These are phyloP conservation scores for Trichaptum fuscoviolaceum DNA, from an alignment of 768 basidiomycete genomes.

Conservation along the genomic window DNA sequence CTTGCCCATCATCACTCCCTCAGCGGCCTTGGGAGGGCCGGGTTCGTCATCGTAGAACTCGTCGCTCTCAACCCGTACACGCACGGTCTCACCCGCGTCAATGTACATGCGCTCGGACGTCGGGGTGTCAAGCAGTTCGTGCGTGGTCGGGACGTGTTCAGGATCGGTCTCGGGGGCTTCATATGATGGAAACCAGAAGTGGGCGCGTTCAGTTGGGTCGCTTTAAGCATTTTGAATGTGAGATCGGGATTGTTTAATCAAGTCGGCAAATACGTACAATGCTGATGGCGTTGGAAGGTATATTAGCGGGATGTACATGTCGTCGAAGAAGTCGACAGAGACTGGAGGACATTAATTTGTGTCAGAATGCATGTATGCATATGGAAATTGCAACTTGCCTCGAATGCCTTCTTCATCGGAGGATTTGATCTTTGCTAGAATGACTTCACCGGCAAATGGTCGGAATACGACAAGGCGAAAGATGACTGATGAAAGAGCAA, in stretches of 20 bases:
- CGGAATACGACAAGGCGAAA: constrained; percentile 90
- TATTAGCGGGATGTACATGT: constrained; percentile 76
- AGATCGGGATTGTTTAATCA: not conserved
- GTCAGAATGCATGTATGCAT: constrained; percentile 4
- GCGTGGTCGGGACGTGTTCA: constrained; percentile 26
- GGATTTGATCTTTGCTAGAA: constrained; percentile 84
- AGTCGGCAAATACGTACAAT: constrained; percentile 46
- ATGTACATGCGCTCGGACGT: constrained; percentile 71
- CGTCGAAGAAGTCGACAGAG: constrained; percentile 88
- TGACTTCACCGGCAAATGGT: constrained; percentile 85
- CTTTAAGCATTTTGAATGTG: constrained; percentile 29
- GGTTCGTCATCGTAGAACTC: constrained; percentile 86
- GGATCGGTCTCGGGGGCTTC: constrained; percentile 41
- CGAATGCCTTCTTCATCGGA: constrained; percentile 83
- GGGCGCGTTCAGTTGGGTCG: constrained; percentile 76
- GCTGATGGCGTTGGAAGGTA: constrained; percentile 79
- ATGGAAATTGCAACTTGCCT: constrained; percentile 41
- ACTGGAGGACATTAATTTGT: constrained; percentile 44
- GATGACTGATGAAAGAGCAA: constrained; percentile 45
- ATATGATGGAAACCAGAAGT: constrained; percentile 67
- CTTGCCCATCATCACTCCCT: constrained; percentile 52
- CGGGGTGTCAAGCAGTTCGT: constrained; percentile 67
- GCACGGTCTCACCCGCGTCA: constrained; percentile 68
- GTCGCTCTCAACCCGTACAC: constrained; percentile 74
- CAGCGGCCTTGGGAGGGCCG: constrained; percentile 70